phyloP scores from a whole-genome alignment of 2,329 filamentous ascomycete genomes.

The Verticillium albo-atrum region DNA sequence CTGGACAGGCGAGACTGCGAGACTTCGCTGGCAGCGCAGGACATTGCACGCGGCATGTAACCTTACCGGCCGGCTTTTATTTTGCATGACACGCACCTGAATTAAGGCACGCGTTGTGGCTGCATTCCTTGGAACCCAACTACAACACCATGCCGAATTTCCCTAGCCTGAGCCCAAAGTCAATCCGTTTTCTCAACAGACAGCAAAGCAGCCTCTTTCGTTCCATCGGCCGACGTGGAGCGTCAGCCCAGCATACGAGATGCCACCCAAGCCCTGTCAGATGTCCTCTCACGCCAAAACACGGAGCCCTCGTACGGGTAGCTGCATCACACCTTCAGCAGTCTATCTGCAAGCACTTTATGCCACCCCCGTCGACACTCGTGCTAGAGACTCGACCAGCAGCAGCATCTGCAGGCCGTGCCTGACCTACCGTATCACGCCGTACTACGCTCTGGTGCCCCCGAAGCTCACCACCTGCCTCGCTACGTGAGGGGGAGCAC shows the following conservation, averaged over 20 bases:
- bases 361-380: not conserved
- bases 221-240: slow-evolving; percentile 2
- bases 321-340: slow-evolving; percentile 1
- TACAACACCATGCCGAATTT: not conserved
- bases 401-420: not conserved
- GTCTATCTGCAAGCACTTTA: slow-evolving; percentile 6
- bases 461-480: not conserved
- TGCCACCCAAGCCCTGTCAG: not conserved
- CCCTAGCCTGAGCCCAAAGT: not conserved
- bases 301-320: not conserved
- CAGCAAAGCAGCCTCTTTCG: too few species aligned
- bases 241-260: slow-evolving; percentile 3
- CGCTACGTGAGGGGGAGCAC: slow-evolving; percentile 1
- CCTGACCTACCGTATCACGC: slow-evolving; percentile 11
- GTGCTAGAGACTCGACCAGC: not conserved
- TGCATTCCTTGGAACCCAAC: not conserved
- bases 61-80: not conserved
- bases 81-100: not conserved
- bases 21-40: not conserved
- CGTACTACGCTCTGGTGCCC: slow-evolving; percentile 5
- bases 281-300: not conserved
- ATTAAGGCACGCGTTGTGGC: slow-evolving; percentile 1
- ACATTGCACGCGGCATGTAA: not conserved
- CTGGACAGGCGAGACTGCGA: not conserved
- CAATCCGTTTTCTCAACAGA: not conserved